Evolutionary conservation across 208 protist genomes (phyloP), one percentile per base, ranked within the genome.

Genomic region (Trypanosoma platydactyli): DNA sequence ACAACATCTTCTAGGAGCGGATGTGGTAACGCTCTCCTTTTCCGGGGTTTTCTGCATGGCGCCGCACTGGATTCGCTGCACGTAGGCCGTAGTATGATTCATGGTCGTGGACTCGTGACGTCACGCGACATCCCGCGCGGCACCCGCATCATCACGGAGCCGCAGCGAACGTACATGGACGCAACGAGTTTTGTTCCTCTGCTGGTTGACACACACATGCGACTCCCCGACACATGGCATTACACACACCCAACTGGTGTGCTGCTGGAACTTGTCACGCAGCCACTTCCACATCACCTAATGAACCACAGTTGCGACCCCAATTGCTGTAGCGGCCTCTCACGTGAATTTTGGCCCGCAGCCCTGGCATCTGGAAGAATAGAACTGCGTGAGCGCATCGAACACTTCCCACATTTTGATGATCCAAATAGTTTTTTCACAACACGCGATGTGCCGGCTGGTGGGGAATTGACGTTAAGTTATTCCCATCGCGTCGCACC

Each of bases 381-480:
- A 18, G 68, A 64, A 51, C 44, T 83, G 41, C 13, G 49, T 0
- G 74, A 78, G 54, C 77, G 77, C 7, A 67, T 89, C 5, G 51
- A 68, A 24, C 30, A 33, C 30, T 92, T 82, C 72, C 24, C 51
- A 24, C 22, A 76, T 62, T 92, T 90, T 64, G 83, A 67, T 3
- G 86, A 92, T 61, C 64, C 86, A 0, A 92, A 92, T 76, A 83
- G 79, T 59, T 88, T 87, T 52, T 92, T 92, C 49, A 46, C 81
- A 5, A 76, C 83, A 2, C 78, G 83, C 29, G 81, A 89, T 54
- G 73, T 92, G 5, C 68, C 38, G 27, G 86, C 86, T 3, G 81
- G 79, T 0, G 76, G 84, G 66, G 86, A 92, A 64, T 71, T 92
- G 46, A 89, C 83, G 44, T 38, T 92, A n/a, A 77, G 87, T 72